Percentiles rank a stretch among this genome's conserved stretches.
Conservation (phyloP, 176 grass and related monocot species). For the Oryza nivara region DNA sequence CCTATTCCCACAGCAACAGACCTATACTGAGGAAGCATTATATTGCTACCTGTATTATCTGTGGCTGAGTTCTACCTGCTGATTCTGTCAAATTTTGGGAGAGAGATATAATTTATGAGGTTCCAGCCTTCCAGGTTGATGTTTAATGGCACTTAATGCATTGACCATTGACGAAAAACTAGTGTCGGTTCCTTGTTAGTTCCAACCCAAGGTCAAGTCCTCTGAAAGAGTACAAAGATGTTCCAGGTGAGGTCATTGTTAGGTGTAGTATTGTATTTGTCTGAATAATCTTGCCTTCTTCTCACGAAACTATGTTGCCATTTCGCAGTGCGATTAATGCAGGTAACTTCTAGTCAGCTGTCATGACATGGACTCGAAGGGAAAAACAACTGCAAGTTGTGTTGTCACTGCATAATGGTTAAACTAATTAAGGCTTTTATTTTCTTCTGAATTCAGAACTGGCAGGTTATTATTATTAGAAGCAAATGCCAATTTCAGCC, state of each 20-base stretch:
- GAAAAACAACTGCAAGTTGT: not conserved
- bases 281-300: not conserved
- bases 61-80: not conserved
- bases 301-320: not conserved
- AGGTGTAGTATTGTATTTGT: not conserved
- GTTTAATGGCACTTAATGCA: not conserved
- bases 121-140: not conserved
- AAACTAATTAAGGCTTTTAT: not conserved
- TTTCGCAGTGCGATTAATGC: not conserved
- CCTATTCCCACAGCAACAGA: not conserved
- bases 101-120: not conserved
- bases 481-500: not conserved
- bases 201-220: slow-evolving; percentile 26
- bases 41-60: not conserved
- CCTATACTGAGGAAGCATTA: not conserved
- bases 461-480: not conserved
- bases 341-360: not conserved
- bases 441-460: not conserved
- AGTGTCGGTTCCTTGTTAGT: not conserved
- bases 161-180: not conserved
- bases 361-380: not conserved
- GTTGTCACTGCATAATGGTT: not conserved
- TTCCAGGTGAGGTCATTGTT: not conserved
- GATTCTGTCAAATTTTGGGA: not conserved
- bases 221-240: not conserved